Base-by-base conservation (phyloP, 805 yeast species). In the Hanseniaspora osmophila region DNA sequence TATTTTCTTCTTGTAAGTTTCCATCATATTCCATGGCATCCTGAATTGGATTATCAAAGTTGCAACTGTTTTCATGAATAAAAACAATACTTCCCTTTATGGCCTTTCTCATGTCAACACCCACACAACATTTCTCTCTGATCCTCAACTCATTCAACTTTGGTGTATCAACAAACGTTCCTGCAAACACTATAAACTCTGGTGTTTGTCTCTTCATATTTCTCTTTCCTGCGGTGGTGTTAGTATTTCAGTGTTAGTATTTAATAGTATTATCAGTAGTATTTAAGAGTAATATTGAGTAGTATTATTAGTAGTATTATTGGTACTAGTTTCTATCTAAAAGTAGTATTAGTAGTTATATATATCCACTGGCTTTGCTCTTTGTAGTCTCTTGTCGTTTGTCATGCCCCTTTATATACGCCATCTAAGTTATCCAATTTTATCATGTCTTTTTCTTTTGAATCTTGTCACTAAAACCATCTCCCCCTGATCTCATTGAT, bases 161-260 rank as follows among this genome's bases (percentile, higher is more conserved):
- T 1, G 92, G 87, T 0, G 90, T 78, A 58, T 85, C 92, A 10
- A 80, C 72, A 48, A 84, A 70, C 1, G 87, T 78, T 5, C 94
- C 95, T 35, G 18, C 18, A n/a, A 35, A 13, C 16, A 35, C 38
- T 6, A 35, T 35, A 16, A 35, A 35, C 16, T 35, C 35, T n/a
- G 13, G 10, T 32, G 10, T 12, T n/a, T 32, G 15, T 32, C 15
- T 6, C 6, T 32, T 32, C 6, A 11, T 32, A 12, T 30, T 12
- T 30, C 12, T 30, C 33, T 30, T 30, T 30, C 33, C 12, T 30
- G 9, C 11, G 33, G 33, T 9, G 33, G 33, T 9, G 9, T 30
- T 30, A 10, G 9, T 30, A 10, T 30, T 30, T 30, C 9, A 10
- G 9, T 30, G 9, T 30, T 30, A 12, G 33, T 30, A 30, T n/a